Evolutionary conservation across 1,284 basidiomycete genomes (phyloP).

Genomic region (Macrocystidia cucumis): DNA sequence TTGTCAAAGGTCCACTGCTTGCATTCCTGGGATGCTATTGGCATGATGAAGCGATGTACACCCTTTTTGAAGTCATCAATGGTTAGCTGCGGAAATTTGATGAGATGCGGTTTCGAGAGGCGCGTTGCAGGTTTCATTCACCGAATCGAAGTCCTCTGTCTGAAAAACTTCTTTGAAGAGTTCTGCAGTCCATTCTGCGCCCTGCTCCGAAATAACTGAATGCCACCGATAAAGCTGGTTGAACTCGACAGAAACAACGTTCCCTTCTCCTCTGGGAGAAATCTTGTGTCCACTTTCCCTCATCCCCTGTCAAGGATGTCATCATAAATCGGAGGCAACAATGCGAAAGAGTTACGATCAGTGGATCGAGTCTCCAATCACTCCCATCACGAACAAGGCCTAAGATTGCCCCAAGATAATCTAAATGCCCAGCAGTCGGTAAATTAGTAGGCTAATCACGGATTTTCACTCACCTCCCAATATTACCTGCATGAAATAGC

Average conservation of each 20-base stretch:
- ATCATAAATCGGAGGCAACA: not conserved
- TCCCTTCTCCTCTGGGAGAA: slow-evolving; percentile 65
- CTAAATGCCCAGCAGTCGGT: slow-evolving; percentile 51
- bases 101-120: too few relatives aligned
- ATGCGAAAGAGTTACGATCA: slow-evolving; percentile 33
- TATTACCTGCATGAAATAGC: slow-evolving; percentile 55
- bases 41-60: too few relatives aligned
- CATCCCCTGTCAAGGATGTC: slow-evolving; percentile 1
- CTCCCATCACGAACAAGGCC: slow-evolving; percentile 65
- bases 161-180: slow-evolving; percentile 46
- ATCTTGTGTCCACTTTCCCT: slow-evolving; percentile 58
- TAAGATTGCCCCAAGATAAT: slow-evolving; percentile 71
- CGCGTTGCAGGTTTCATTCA: too few relatives aligned
- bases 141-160: slow-evolving; percentile 41
- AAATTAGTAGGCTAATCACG: not conserved
- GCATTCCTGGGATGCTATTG: slow-evolving; percentile 26
- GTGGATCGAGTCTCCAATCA: slow-evolving; percentile 66
- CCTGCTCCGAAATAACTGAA: slow-evolving; percentile 59
- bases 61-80: slow-evolving; percentile 57
- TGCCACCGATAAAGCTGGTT: slow-evolving; percentile 84
- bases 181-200: slow-evolving; percentile 59
- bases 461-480: slow-evolving; percentile 1
- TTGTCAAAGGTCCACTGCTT: slow-evolving; percentile 62
- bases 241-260: slow-evolving; percentile 75
- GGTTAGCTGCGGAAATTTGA: too few relatives aligned